Conservation (phyloP, 192 early-diverging fungal genomes). For the Entophlyctis helioformis region DNA sequence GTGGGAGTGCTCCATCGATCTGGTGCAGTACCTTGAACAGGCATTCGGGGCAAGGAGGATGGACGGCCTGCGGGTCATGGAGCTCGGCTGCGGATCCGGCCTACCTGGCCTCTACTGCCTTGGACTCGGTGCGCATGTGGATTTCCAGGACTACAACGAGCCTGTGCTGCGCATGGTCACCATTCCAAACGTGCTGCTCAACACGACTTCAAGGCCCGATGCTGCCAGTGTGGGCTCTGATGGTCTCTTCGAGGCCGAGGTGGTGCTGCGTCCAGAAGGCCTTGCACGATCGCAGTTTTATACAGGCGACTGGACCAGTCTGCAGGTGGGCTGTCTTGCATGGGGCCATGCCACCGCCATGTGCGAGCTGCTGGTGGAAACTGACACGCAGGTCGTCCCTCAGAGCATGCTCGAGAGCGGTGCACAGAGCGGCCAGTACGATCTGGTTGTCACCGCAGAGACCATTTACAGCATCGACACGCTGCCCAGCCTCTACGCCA, state of each 20-base stretch:
- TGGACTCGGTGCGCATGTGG: constrained; percentile 35
- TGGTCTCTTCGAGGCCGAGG: constrained; percentile 13
- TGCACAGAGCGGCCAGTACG: constrained; percentile 12
- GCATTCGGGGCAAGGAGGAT: constrained; percentile 12
- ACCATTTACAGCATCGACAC: constrained; percentile 31
- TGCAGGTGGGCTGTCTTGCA: background rate
- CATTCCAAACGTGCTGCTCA: constrained; percentile 80
- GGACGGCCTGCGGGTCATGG: background rate
- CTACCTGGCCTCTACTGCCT: constrained; percentile 76
- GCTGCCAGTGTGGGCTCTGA: constrained; percentile 8
- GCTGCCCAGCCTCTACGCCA: constrained; percentile 8
- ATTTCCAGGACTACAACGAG: constrained; percentile 91
- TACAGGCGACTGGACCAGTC: background rate
- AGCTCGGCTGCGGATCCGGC: constrained; percentile 85
- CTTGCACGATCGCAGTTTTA: background rate
- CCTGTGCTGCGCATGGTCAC: constrained; percentile 80
- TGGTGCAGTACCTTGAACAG: constrained; percentile 41
- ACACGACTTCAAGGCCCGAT: constrained; percentile 31
- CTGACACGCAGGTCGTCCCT: background rate
- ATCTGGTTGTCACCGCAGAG: constrained; percentile 36
- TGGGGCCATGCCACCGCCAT: too few species aligned
- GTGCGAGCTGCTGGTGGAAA: too few species aligned
- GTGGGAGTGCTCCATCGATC: constrained; percentile 90
- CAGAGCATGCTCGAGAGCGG: background rate
- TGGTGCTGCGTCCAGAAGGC: background rate